Conservation (phyloP, 148 eudicot genomes). For the Spergularia bocconei region DNA sequence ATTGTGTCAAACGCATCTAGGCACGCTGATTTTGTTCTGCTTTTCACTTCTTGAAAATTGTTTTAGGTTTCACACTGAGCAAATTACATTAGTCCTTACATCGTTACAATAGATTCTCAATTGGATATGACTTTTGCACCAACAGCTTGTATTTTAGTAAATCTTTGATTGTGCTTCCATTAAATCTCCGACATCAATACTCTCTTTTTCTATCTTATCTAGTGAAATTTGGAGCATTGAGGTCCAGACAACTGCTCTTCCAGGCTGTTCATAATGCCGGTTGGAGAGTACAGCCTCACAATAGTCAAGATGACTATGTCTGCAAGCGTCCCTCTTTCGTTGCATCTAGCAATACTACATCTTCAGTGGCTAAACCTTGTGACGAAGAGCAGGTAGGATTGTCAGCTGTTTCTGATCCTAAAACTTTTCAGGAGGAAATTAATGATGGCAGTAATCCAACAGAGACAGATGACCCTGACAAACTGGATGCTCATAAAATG, state of each 20-base stretch:
- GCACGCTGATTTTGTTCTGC: not conserved
- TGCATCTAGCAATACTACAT: slow-evolving; percentile 32
- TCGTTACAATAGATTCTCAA: not conserved
- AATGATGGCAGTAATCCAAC: slow-evolving; percentile 24
- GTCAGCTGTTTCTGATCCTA: slow-evolving; percentile 25
- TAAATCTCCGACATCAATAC: not conserved
- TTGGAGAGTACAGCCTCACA: slow-evolving; percentile 13
- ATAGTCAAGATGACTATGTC: slow-evolving; percentile 34
- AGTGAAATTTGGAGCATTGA: not conserved
- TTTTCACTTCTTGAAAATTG: too few relatives aligned
- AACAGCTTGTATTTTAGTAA: not conserved
- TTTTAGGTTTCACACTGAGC: not conserved
- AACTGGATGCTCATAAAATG: slow-evolving; percentile 47
- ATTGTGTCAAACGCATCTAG: not conserved
- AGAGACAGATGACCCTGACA: slow-evolving; percentile 29
- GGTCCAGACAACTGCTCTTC: not conserved
- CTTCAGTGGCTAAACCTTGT: slow-evolving; percentile 35
- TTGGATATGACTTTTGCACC: not conserved
- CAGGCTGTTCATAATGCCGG: not conserved
- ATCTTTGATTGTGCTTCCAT: not conserved
- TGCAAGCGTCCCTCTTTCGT: slow-evolving; percentile 26
- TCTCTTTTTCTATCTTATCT: not conserved
- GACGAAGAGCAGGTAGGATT: slow-evolving; percentile 28
- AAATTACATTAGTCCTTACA: not conserved
- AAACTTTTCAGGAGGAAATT: slow-evolving; percentile 18